Percentiles rank a stretch among this genome's conserved stretches.
Evolutionary conservation across 129 eudicot genomes (phyloP).

Genomic region (Helianthus tuberosus): DNA sequence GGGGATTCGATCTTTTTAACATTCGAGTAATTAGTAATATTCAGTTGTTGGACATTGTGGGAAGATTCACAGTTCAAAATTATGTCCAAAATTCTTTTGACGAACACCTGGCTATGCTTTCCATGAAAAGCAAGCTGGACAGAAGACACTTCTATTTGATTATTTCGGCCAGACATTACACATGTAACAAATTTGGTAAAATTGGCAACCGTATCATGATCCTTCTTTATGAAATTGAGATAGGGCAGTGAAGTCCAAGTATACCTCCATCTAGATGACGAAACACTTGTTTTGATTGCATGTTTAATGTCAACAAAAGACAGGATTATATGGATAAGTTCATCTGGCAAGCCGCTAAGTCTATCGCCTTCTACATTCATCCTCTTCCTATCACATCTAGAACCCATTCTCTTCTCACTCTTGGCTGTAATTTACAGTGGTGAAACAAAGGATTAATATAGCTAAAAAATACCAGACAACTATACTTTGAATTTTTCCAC

Average conservation of each 20-base stretch:
- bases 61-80: slow-evolving; percentile 6
- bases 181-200: neutral
- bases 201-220: neutral
- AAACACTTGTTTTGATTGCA: neutral
- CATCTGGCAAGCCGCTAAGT: slow-evolving; percentile 25
- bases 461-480: no score
- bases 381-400: neutral
- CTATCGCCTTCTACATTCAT: slow-evolving; percentile 7
- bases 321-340: slow-evolving; percentile 20
- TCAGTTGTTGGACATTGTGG: slow-evolving; percentile 18
- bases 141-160: neutral
- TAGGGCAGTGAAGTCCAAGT: neutral
- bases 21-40: neutral
- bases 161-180: neutral
- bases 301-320: slow-evolving; percentile 6
- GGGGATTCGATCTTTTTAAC: neutral
- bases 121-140: neutral
- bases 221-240: neutral
- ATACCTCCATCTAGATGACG: slow-evolving; percentile 8
- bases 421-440: no score
- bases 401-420: neutral
- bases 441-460: no score
- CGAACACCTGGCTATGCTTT: neutral
- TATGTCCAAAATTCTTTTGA: slow-evolving; percentile 4
- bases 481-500: no score